Conservation (phyloP, 352 stramenopile genomes). For the Pythium folliculosum region DNA sequence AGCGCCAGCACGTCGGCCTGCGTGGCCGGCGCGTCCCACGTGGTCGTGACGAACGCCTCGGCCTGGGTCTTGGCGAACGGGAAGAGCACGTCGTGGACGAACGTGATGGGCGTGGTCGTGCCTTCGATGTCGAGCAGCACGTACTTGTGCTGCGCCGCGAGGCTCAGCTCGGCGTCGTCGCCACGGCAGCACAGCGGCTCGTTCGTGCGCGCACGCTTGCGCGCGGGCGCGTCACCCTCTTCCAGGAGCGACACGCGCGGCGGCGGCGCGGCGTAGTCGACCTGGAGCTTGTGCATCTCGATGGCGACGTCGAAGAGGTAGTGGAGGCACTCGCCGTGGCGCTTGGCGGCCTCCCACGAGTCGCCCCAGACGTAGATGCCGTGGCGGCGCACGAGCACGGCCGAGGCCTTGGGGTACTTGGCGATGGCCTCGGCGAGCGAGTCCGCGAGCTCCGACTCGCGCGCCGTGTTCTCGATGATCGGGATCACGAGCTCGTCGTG, state of each 20-base stretch:
- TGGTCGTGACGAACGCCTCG: conserved; percentile 55
- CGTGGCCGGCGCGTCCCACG: conserved; percentile 55
- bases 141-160: conserved; percentile 86
- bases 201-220: conserved; percentile 38
- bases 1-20: conserved; percentile 51
- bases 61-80: conserved; percentile 82
- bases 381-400: conserved; percentile 94
- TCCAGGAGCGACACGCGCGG: background rate
- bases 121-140: conserved; percentile 97
- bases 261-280: conserved; percentile 68
- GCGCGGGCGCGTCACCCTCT: conserved; percentile 43
- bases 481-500: conserved; percentile 93
- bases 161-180: conserved; percentile 1
- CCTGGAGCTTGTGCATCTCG: conserved; percentile 87
- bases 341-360: conserved; percentile 96
- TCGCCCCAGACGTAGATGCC: conserved; percentile 97
- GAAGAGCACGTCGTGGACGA: conserved; percentile 95
- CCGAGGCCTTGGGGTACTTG: conserved; percentile 88
- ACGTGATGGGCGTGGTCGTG: conserved; percentile 95
- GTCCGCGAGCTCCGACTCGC: conserved; percentile 91
- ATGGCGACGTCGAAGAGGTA: conserved; percentile 94
- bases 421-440: conserved; percentile 84
- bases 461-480: conserved; percentile 96
- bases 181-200: conserved; percentile 17
- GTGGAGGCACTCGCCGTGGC: conserved; percentile 95